Evolutionary conservation across 2,329 filamentous ascomycete genomes (phyloP), one percentile per base, ranked within the genome.

Genomic region (Intubia oerlemansii): DNA sequence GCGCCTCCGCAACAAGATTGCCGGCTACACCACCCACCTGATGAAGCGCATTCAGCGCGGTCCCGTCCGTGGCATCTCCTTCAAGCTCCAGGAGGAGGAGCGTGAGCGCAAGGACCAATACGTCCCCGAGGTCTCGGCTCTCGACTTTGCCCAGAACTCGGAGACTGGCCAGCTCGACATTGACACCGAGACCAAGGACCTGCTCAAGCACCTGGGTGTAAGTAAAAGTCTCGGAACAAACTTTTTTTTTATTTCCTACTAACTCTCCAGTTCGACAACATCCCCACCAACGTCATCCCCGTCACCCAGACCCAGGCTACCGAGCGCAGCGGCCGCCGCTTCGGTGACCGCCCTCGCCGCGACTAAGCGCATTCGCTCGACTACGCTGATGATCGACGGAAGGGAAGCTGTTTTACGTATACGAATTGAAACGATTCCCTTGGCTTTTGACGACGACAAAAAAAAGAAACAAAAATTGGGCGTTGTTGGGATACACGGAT

Each of bases 41-140:
- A 98, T 98, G 90, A 95, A 95, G 76, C 88, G 88, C 62, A 98
- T 98, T 49, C 88, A 95, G 70, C 82, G 88, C 57, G 88, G 88
- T 43, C 88, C 88, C 43, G 88, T 98, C 60, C 90, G 88, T 50
- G 88, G 88, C 68, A 98, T 98, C 64, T 98, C 90, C 60, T 98
- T 98, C 84, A 98, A 98, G 74, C 80, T 98, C 38, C 88, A 98
- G 66, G 88, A 98, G 68, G 88, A 98, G 69, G 88, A 98, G 76
- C 81, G 88, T 71, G 88, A 98, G 67, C 78, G 88, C 57, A 98
- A 98, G 79, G 88, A 98, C 68, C 88, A 98, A 69, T 98, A 93
- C 67, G 88, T 98, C 43, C 88, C 88, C 52, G 88, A 98, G 65
- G 69, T 98, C 47, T 98, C 90, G 37, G 88, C 88, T 52, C 78